These are phyloP conservation scores for Daedalea quercina DNA, from an alignment of 768 basidiomycete genomes.

Conservation along the genomic window DNA sequence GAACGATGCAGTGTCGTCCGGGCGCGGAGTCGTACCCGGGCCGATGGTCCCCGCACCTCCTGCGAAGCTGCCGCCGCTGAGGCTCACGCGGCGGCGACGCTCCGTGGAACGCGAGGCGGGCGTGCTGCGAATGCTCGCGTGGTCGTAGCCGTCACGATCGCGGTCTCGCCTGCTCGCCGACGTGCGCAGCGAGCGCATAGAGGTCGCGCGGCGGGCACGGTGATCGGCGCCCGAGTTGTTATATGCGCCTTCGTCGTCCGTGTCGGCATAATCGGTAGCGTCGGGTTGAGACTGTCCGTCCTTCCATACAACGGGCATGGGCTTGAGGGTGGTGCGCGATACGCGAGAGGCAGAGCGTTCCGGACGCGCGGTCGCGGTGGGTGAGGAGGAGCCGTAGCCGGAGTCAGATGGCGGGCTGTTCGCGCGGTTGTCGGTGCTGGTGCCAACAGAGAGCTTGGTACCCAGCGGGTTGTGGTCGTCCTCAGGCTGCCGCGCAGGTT, in stretches of 20 bases:
- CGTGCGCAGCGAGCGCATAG: conserved; percentile 20
- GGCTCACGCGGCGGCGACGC: conserved; percentile 13
- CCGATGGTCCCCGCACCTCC: conserved; percentile 50
- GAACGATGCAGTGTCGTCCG: conserved; percentile 30
- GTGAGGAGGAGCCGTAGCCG: conserved; percentile 14
- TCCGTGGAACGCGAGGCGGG: not conserved
- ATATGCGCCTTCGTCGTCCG: conserved; percentile 1
- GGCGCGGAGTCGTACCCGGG: conserved; percentile 34
- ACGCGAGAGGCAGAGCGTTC: conserved; percentile 6
- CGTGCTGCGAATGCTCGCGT: conserved; percentile 14
- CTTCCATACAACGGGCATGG: conserved; percentile 21
- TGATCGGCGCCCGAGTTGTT: not conserved
- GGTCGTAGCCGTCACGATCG: conserved; percentile 1
- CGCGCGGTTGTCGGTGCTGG: not conserved
- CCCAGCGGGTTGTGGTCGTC: not conserved
- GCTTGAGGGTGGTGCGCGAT: conserved; percentile 8
- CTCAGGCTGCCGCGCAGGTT: not conserved
- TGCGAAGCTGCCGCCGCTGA: conserved; percentile 34
- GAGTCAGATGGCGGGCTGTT: conserved; percentile 13
- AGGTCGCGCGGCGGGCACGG: conserved; percentile 11
- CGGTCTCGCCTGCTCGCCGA: not conserved
- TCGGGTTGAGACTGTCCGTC: not conserved
- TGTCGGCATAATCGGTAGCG: too few species aligned
- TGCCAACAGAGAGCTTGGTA: not conserved
- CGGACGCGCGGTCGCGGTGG: not conserved